Evolutionary conservation across 495 filamentous ascomycete species (phyloP).

Genomic region (Tuber brumale): DNA sequence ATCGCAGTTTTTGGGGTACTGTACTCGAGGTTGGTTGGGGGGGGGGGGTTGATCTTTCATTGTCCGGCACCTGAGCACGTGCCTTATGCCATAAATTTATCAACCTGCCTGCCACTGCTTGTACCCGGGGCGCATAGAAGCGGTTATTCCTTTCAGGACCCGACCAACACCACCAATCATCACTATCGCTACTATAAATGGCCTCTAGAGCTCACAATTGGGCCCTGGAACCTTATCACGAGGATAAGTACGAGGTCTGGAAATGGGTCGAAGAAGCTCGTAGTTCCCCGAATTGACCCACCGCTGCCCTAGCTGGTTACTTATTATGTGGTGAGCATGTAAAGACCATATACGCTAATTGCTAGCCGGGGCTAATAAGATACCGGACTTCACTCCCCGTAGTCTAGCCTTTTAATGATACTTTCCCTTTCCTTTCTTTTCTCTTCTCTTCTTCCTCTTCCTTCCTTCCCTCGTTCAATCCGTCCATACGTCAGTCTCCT

Average conservation of each 20-base stretch:
- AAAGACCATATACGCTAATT: neutral
- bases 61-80: too few species aligned
- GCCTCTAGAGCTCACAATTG: neutral
- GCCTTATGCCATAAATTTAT: too few species aligned
- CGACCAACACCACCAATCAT: neutral
- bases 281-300: neutral
- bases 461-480: neutral
- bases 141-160: neutral
- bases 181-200: neutral
- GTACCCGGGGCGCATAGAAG: neutral
- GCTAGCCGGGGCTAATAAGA: neutral
- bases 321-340: neutral
- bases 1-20: too few species aligned
- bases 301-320: neutral
- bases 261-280: neutral
- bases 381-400: slow-evolving; percentile 1
- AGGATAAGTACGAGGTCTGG: neutral
- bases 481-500: neutral
- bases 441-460: neutral
- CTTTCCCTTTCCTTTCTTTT: neutral
- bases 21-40: too few species aligned
- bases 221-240: neutral
- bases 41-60: too few species aligned
- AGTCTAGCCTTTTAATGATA: neutral
- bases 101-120: too few species aligned